Conservation (phyloP, 139 green algal genomes). For the Eudorina sp. region DNA sequence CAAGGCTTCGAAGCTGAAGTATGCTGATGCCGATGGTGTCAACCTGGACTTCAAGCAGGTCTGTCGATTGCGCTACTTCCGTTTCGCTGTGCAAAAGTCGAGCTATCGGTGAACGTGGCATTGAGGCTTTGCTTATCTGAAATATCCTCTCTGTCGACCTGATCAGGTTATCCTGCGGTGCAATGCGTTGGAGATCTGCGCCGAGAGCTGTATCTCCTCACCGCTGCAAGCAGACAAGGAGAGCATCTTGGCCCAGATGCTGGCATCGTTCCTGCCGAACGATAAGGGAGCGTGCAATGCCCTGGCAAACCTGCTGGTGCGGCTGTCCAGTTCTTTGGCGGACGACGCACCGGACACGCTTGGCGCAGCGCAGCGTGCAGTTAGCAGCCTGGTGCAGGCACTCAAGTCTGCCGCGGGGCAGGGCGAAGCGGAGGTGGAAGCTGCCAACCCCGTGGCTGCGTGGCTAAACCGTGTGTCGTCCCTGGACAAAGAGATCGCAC, state of each 20-base stretch:
- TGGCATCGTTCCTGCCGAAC: constrained; percentile 47
- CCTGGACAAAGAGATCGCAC: constrained; percentile 57
- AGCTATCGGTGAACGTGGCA: too few species aligned
- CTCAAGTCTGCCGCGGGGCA: constrained; percentile 45
- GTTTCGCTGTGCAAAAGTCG: too few species aligned
- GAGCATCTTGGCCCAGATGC: constrained; percentile 37
- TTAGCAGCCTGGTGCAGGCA: constrained; percentile 46
- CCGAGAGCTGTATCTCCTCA: constrained; percentile 53
- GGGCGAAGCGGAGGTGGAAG: background rate
- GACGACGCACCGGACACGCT: constrained; percentile 44
- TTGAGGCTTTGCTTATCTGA: too few species aligned
- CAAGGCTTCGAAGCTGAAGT: constrained; percentile 52
- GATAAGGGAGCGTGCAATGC: constrained; percentile 6
- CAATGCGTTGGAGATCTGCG: constrained; percentile 65
- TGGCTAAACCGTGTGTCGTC: constrained; percentile 49
- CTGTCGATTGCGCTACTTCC: constrained; percentile 8
- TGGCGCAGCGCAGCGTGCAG: constrained; percentile 56
- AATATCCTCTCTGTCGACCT: too few species aligned
- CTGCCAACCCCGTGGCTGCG: background rate
- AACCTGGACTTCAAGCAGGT: constrained; percentile 60
- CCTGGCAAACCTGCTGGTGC: constrained; percentile 38
- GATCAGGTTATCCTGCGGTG: constrained; percentile 62
- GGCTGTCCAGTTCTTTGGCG: constrained; percentile 31
- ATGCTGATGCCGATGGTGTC: constrained; percentile 47
- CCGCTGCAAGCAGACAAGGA: constrained; percentile 42